Percentiles rank a stretch among this genome's conserved stretches.
These are phyloP conservation scores for Lanmaoa pseudosensibilis DNA, from an alignment of 768 basidiomycete species.

Conservation along the genomic window DNA sequence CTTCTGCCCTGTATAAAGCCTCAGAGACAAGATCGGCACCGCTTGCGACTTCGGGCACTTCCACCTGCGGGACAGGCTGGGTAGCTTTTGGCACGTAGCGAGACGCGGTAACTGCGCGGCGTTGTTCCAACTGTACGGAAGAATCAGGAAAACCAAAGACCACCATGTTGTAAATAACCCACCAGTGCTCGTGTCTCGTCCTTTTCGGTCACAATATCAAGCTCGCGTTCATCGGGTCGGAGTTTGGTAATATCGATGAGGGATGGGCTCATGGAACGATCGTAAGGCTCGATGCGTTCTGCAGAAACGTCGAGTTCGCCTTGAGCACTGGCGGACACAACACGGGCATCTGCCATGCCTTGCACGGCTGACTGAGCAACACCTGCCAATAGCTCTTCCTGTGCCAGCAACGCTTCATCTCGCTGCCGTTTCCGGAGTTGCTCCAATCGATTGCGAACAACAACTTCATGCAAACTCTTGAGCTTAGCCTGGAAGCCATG, in stretches of 20 bases:
- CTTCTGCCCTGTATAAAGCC: conserved; percentile 86
- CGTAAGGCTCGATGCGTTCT: conserved; percentile 79
- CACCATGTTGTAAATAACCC: conserved; percentile 26
- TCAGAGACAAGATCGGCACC: conserved; percentile 83
- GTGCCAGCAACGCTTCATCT: conserved; percentile 92
- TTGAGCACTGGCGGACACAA: conserved; percentile 32
- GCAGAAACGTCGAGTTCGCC: conserved; percentile 38
- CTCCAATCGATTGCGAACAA: conserved; percentile 93
- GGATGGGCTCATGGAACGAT: conserved; percentile 84
- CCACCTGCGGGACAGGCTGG: conserved; percentile 57
- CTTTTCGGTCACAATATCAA: conserved; percentile 70
- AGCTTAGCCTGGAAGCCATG: conserved; percentile 70
- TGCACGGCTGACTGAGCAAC: conserved; percentile 62
- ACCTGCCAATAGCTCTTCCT: conserved; percentile 84
- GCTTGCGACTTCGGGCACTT: conserved; percentile 56
- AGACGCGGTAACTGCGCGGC: conserved; percentile 79
- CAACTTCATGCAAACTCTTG: conserved; percentile 90
- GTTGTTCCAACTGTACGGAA: conserved; percentile 58
- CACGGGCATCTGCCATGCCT: conserved; percentile 39
- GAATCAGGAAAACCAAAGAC: conserved; percentile 2
- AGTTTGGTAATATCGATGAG: conserved; percentile 71
- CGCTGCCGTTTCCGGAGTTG: conserved; percentile 94
- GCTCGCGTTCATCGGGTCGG: conserved; percentile 73
- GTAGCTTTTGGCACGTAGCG: conserved; percentile 82
- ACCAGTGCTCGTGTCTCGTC: conserved; percentile 70